phyloP scores from a whole-genome alignment of 306 rosid species.

The Vachellia pachyceras region DNA sequence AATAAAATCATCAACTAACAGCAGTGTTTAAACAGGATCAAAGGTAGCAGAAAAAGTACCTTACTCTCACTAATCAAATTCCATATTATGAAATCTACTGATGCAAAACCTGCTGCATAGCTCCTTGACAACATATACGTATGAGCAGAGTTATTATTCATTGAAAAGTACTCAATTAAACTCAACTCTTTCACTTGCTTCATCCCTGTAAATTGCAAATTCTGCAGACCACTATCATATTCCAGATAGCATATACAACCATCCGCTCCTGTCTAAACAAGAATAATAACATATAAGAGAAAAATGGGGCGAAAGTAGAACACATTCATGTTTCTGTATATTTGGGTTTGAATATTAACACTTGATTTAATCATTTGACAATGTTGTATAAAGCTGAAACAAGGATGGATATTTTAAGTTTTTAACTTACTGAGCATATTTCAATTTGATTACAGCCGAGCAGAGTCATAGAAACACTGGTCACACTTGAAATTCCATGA shows the following conservation, averaged over 20 bases:
- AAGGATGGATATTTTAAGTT: conserved; percentile 41
- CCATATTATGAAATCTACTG: conserved; percentile 85
- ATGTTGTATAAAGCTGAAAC: conserved; percentile 25
- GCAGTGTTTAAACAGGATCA: conserved; percentile 6
- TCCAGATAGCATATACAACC: conserved; percentile 92
- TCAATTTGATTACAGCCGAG: conserved; percentile 58
- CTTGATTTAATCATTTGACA: background rate
- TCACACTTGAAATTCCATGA: conserved; percentile 93
- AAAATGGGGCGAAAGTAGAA: conserved; percentile 25
- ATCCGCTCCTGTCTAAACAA: conserved; percentile 91
- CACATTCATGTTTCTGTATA: conserved; percentile 15
- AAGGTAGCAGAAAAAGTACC: conserved; percentile 52
- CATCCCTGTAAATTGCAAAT: conserved; percentile 90
- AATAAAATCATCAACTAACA: conserved; percentile 4
- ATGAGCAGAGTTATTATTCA: conserved; percentile 44
- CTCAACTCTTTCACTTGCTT: conserved; percentile 90
- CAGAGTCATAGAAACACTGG: conserved; percentile 63
- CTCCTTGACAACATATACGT: conserved; percentile 49
- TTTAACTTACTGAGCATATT: conserved; percentile 69
- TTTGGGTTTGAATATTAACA: no score
- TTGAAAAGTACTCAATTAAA: conserved; percentile 67
- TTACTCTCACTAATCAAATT: conserved; percentile 78
- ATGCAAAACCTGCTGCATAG: conserved; percentile 92
- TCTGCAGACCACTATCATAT: conserved; percentile 61
- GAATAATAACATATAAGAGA: conserved; percentile 32